Evolutionary conservation across 805 yeast species (phyloP).

Genomic region (Wickerhamomyces chaumierensis): DNA sequence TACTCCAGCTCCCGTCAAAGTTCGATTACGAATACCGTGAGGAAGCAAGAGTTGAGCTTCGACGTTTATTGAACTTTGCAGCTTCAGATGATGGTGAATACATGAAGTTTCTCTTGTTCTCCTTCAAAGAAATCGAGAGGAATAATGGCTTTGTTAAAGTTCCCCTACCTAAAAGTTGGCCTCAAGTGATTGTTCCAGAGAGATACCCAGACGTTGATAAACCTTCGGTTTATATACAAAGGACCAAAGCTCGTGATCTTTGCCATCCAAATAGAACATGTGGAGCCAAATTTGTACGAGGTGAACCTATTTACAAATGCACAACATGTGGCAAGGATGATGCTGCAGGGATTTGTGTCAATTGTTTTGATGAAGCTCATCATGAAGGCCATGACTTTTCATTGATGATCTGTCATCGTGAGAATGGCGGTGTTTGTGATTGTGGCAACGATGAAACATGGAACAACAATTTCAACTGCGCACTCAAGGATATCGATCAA

Average conservation of each 20-base stretch:
- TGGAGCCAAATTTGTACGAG: conserved; percentile 57
- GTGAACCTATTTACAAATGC: conserved; percentile 78
- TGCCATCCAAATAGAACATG: conserved; percentile 61
- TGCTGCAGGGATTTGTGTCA: conserved; percentile 71
- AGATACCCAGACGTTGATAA: conserved; percentile 14
- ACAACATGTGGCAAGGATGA: conserved; percentile 70
- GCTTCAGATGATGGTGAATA: conserved; percentile 31
- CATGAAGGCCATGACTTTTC: conserved; percentile 69
- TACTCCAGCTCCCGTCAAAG: conserved; percentile 27
- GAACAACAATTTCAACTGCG: conserved; percentile 43
- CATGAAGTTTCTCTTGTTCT: conserved; percentile 9
- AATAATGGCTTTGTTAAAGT: conserved; percentile 3
- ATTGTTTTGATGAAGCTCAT: conserved; percentile 57
- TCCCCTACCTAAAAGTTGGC: conserved; percentile 14
- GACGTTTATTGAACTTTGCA: conserved; percentile 32
- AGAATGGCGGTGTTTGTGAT: conserved; percentile 51
- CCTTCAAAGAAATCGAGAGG: neutral
- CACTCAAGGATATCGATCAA: conserved; percentile 20
- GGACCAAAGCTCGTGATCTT: conserved; percentile 12
- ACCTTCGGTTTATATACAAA: conserved; percentile 12
- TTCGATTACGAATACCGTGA: conserved; percentile 22
- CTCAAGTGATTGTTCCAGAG: conserved; percentile 13
- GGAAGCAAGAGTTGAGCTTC: conserved; percentile 21
- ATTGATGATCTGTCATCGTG: conserved; percentile 50
- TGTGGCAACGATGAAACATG: conserved; percentile 89